These are phyloP conservation scores for Croton setiger DNA, from an alignment of 441 rosid species.

Conservation along the genomic window DNA sequence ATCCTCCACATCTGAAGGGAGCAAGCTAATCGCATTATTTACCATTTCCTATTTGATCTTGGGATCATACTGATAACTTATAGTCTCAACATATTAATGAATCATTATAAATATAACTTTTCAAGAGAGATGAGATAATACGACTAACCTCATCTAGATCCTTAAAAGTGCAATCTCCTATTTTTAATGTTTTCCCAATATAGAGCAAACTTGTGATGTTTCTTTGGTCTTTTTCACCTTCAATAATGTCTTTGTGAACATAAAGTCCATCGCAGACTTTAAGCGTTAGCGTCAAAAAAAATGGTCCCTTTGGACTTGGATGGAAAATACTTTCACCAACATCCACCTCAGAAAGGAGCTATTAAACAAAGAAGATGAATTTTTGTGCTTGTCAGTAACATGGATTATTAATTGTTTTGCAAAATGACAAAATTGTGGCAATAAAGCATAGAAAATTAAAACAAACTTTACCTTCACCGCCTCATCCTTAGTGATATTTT, in stretches of 20 bases:
- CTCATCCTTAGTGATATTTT: conserved; percentile 67
- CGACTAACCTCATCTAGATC: conserved; percentile 71
- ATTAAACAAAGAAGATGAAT: conserved; percentile 22
- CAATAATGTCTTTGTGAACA: conserved; percentile 78
- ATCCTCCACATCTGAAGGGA: not conserved
- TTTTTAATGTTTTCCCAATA: conserved; percentile 70
- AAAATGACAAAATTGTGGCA: not conserved
- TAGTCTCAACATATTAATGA: not conserved
- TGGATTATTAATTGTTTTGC: not conserved
- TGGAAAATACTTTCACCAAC: conserved; percentile 72
- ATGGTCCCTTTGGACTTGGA: conserved; percentile 80
- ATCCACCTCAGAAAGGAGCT: conserved; percentile 74
- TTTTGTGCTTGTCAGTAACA: not conserved
- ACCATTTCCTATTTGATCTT: no score
- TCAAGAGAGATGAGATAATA: conserved; percentile 3
- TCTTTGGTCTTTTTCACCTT: conserved; percentile 78
- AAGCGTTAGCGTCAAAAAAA: conserved; percentile 65
- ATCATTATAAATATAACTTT: not conserved
- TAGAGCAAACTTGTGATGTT: conserved; percentile 69
- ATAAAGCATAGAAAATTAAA: conserved; percentile 1
- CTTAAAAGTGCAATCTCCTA: conserved; percentile 75
- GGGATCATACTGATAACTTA: not conserved
- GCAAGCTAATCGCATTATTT: not conserved
- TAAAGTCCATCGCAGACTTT: conserved; percentile 68
- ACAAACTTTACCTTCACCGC: conserved; percentile 55